phyloP scores from a whole-genome alignment of 129 eudicot species.

The Chrysanthemum makinoi region DNA sequence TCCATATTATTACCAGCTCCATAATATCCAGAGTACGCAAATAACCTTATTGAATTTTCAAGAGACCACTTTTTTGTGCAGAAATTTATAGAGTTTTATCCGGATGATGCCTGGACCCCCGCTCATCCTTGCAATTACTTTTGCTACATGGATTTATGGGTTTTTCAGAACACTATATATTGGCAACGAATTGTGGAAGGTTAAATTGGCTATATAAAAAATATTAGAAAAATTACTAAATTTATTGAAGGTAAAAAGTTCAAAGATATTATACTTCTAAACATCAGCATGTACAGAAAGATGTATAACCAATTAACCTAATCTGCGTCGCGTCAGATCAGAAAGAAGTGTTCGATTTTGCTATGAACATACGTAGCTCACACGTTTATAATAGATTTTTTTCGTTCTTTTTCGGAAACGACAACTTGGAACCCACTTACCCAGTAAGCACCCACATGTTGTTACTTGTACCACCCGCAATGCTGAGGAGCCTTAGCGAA shows the following conservation, averaged over 20 bases:
- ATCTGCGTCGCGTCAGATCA: constrained; percentile 5
- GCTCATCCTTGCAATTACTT: background rate
- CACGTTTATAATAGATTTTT: background rate
- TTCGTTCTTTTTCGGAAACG: background rate
- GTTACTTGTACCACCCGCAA: background rate
- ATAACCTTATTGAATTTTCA: too few species aligned
- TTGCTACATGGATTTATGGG: background rate
- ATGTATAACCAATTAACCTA: background rate
- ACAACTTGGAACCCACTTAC: background rate
- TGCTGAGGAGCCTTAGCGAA: background rate
- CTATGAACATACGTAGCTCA: background rate
- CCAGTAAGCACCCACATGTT: background rate
- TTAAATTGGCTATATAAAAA: background rate
- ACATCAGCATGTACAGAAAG: background rate
- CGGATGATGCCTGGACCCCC: constrained; percentile 6
- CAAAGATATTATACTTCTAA: background rate
- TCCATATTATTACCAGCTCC: background rate
- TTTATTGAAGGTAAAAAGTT: background rate
- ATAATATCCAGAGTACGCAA: too few species aligned
- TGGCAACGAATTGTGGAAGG: background rate
- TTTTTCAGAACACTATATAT: background rate
- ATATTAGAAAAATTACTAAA: background rate
- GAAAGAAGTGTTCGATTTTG: background rate
- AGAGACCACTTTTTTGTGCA: too few species aligned
- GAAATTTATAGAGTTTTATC: background rate